These are phyloP conservation scores for Prunus davidiana DNA, from an alignment of 306 rosid species.

Conservation along the genomic window DNA sequence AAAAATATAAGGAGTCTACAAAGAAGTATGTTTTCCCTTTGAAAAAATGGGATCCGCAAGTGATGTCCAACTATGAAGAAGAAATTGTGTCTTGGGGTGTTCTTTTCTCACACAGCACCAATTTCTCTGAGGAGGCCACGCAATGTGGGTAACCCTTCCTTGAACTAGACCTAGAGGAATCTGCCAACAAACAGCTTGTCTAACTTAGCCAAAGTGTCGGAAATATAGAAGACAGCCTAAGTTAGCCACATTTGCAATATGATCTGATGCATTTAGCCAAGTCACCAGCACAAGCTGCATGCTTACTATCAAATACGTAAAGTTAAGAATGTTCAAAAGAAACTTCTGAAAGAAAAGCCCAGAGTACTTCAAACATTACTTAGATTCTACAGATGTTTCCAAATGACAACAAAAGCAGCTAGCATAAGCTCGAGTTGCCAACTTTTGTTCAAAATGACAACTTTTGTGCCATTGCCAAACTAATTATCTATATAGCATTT, in stretches of 20 bases:
- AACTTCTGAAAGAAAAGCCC: background rate
- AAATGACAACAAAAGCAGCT: background rate
- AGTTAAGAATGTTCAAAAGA: background rate
- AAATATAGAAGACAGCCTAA: constrained; percentile 9
- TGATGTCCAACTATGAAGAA: constrained; percentile 25
- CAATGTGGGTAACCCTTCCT: constrained; percentile 83
- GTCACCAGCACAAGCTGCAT: background rate
- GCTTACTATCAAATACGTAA: too few relatives aligned
- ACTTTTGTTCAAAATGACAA: background rate
- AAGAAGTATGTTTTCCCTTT: background rate
- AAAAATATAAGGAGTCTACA: background rate
- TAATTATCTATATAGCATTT: background rate
- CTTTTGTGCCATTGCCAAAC: background rate
- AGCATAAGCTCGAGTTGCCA: background rate
- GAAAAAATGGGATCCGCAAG: constrained; percentile 3
- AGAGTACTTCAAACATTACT: background rate
- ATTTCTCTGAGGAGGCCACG: constrained; percentile 97
- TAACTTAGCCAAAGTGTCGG: constrained; percentile 19
- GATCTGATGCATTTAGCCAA: background rate
- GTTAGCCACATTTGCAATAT: background rate
- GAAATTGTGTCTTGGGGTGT: constrained; percentile 33
- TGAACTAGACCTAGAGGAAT: constrained; percentile 70
- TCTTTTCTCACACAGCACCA: constrained; percentile 60
- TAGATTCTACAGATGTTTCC: background rate
- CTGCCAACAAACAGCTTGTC: constrained; percentile 46